phyloP scores from a whole-genome alignment of 495 filamentous ascomycete genomes.

The Podospora pseudopauciseta region DNA sequence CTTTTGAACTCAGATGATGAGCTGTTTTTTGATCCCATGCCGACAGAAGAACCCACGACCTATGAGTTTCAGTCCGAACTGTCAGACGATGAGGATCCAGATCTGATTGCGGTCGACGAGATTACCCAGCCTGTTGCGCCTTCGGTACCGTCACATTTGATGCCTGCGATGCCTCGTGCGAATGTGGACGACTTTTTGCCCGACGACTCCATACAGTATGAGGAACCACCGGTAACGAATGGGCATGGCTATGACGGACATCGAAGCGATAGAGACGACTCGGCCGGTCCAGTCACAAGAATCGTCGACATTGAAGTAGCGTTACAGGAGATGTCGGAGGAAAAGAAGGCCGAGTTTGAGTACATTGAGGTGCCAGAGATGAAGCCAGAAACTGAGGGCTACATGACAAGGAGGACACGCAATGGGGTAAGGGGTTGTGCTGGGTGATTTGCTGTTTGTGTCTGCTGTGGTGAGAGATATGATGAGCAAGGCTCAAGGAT shows the following conservation, averaged over 20 bases:
- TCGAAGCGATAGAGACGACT: not conserved
- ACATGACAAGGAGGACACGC: slow-evolving; percentile 7
- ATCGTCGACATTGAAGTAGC: slow-evolving; percentile 26
- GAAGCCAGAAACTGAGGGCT: not conserved
- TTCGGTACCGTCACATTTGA: not conserved
- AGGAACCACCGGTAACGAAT: not conserved
- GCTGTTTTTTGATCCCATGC: slow-evolving; percentile 11
- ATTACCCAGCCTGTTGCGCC: slow-evolving; percentile 10
- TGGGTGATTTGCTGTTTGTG: not conserved
- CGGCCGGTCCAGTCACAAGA: not conserved
- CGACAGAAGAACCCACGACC: slow-evolving; percentile 11
- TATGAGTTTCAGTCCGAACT: slow-evolving; percentile 28
- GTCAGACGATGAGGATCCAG: slow-evolving; percentile 23
- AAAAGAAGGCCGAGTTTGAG: slow-evolving; percentile 15
- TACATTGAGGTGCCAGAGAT: slow-evolving; percentile 21
- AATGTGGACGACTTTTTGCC: not conserved
- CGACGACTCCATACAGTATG: not conserved
- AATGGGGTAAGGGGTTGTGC: slow-evolving; percentile 23
- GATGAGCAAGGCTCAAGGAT: not conserved
- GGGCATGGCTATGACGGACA: not conserved
- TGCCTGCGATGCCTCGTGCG: not conserved
- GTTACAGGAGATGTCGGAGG: slow-evolving; percentile 21
- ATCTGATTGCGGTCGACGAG: slow-evolving; percentile 16
- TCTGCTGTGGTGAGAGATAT: not conserved
- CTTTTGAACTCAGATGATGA: slow-evolving; percentile 24